Conservation (phyloP, 441 rosid species). For the Populus hybrid region DNA sequence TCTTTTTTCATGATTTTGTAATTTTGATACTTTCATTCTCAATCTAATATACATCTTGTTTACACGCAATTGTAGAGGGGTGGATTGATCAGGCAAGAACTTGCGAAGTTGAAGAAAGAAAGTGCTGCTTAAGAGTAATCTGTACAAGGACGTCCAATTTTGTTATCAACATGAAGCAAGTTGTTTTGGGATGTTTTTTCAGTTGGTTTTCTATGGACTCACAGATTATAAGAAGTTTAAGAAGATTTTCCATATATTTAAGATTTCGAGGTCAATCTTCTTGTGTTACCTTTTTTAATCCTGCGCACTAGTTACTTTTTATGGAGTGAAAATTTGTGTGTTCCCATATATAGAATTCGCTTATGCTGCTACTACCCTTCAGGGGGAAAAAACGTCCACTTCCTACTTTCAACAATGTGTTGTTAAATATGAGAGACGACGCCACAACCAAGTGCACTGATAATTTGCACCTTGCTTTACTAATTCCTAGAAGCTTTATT, state of each 20-base stretch:
- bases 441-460: not conserved
- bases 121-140: slow-evolving; percentile 31
- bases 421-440: not conserved
- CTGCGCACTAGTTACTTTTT: not conserved
- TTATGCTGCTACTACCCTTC: not conserved
- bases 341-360: not conserved
- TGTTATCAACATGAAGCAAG: slow-evolving; percentile 8
- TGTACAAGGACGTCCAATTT: slow-evolving; percentile 22
- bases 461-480: too few species aligned
- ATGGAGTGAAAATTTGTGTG: not conserved
- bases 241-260: not conserved
- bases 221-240: slow-evolving; percentile 8
- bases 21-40: not conserved
- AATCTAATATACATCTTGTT: slow-evolving; percentile 1
- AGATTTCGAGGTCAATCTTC: slow-evolving; percentile 15
- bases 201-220: not conserved
- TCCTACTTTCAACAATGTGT: not conserved
- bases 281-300: not conserved
- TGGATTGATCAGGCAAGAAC: slow-evolving; percentile 84
- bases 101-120: slow-evolving; percentile 80
- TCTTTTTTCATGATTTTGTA: not conserved
- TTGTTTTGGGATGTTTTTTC: slow-evolving; percentile 8
- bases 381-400: not conserved
- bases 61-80: slow-evolving; percentile 49
- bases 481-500: too few species aligned